phyloP scores from a whole-genome alignment of 495 filamentous ascomycete genomes.

The Chlorociboria aeruginascens region DNA sequence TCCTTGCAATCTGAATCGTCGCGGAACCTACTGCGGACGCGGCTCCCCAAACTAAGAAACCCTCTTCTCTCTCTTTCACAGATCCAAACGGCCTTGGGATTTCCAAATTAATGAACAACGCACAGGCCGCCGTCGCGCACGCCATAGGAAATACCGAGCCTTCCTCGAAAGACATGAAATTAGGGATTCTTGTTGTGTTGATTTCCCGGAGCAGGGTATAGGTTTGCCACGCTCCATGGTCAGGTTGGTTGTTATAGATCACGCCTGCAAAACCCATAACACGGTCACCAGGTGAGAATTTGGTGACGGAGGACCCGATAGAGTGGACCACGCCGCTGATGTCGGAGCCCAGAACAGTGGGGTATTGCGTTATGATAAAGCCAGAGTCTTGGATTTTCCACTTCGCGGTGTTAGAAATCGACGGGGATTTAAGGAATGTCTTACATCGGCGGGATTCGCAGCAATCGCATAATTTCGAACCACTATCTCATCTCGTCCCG shows the following conservation, averaged over 20 bases:
- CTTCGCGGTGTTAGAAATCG: neutral
- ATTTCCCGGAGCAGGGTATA: conserved; percentile 30
- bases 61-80: neutral
- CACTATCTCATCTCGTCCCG: conserved; percentile 2
- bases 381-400: conserved; percentile 8
- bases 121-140: conserved; percentile 55
- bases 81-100: conserved; percentile 7
- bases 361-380: conserved; percentile 24
- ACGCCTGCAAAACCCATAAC: conserved; percentile 26
- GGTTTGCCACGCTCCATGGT: conserved; percentile 34
- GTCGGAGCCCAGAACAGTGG: conserved; percentile 40
- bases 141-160: conserved; percentile 60
- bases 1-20: conserved; percentile 30
- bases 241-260: conserved; percentile 28
- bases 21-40: conserved; percentile 31
- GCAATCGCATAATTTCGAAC: conserved; percentile 11
- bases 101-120: conserved; percentile 34
- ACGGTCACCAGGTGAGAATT: conserved; percentile 35
- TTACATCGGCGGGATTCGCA: conserved; percentile 1
- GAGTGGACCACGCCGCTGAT: conserved; percentile 38
- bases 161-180: conserved; percentile 53
- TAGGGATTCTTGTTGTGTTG: conserved; percentile 24
- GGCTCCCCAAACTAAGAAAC: conserved; percentile 35
- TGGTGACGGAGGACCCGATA: conserved; percentile 31
- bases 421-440: too few species aligned